A percentile compares a stretch with the other conserved stretches of the same genome.
These are phyloP conservation scores for Coemansia reversa DNA, from an alignment of 192 early-diverging fungal species.

Conservation along the genomic window DNA sequence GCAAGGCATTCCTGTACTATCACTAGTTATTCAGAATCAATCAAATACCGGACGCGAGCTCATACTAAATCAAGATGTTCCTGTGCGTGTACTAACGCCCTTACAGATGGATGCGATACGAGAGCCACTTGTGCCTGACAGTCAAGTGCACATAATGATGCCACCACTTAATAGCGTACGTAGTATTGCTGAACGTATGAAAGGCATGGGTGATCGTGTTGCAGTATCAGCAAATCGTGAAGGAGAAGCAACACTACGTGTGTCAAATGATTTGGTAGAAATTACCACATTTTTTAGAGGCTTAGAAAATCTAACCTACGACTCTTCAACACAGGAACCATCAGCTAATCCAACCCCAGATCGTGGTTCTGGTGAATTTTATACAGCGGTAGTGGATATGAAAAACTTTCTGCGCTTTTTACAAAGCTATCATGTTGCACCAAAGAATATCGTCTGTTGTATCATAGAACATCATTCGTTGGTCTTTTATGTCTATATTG, in stretches of 20 bases:
- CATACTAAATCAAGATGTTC: constrained; percentile 61
- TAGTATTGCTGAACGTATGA: constrained; percentile 67
- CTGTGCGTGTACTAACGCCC: constrained; percentile 55
- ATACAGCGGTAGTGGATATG: constrained; percentile 65
- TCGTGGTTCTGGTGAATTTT: constrained; percentile 55
- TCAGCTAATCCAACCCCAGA: constrained; percentile 33
- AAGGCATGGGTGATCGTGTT: constrained; percentile 59
- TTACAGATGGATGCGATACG: constrained; percentile 58
- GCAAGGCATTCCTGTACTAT: constrained; percentile 29
- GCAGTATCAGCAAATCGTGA: constrained; percentile 68
- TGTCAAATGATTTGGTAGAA: constrained; percentile 60
- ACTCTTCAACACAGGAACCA: constrained; percentile 41
- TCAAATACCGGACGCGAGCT: constrained; percentile 29
- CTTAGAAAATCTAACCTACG: constrained; percentile 61
- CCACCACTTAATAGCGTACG: constrained; percentile 68
- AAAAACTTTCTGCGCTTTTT: constrained; percentile 77
- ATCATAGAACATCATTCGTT: constrained; percentile 53
- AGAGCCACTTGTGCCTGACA: constrained; percentile 60
- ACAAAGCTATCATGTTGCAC: constrained; percentile 73
- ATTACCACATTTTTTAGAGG: constrained; percentile 62
- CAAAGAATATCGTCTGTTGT: constrained; percentile 73
- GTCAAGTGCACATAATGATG: constrained; percentile 75
- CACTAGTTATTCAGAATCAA: constrained; percentile 35
- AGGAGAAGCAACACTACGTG: constrained; percentile 64
- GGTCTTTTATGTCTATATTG: constrained; percentile 55